A percentile compares a stretch with the other conserved stretches of the same genome.
Evolutionary conservation across 2,329 filamentous ascomycete genomes (phyloP).

Genomic region (Teratosphaeriaceae sp.): DNA sequence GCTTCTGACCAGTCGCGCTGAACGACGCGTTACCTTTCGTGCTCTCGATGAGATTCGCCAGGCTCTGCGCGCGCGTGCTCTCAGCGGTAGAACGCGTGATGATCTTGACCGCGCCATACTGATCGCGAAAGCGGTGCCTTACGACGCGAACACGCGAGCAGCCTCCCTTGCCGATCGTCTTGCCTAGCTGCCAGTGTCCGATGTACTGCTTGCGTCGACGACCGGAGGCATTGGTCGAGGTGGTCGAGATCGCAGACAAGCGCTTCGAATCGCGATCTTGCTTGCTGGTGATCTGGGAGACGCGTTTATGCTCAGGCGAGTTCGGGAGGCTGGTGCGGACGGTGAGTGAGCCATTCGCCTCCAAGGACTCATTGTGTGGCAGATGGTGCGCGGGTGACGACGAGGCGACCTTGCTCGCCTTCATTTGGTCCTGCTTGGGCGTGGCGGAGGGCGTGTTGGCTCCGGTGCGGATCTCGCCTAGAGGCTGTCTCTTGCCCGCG

Average conservation of each 20-base stretch:
- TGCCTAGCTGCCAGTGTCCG: conserved; percentile 89
- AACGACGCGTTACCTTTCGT: conserved; percentile 41
- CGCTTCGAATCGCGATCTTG: conserved; percentile 46
- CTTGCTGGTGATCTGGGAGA: conserved; percentile 44
- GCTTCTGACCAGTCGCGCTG: conserved; percentile 23
- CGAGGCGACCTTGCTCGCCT: conserved; percentile 14
- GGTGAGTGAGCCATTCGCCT: conserved; percentile 37
- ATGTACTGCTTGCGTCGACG: conserved; percentile 61
- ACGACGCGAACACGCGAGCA: conserved; percentile 84
- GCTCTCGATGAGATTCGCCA: conserved; percentile 73
- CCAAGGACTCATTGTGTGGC: conserved; percentile 41
- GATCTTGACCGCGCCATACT: conserved; percentile 90
- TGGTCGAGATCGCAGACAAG: conserved; percentile 48
- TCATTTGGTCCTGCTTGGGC: conserved; percentile 11
- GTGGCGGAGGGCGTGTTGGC: conserved; percentile 24
- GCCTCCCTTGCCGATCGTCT: conserved; percentile 80
- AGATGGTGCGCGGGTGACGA: conserved; percentile 15
- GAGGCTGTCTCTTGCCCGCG: conserved; percentile 21
- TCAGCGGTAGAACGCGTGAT: conserved; percentile 74
- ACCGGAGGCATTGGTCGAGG: conserved; percentile 47
- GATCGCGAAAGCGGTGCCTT: conserved; percentile 66
- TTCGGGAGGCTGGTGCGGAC: conserved; percentile 31
- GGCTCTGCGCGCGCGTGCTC: conserved; percentile 75
- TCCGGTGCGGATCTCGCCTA: conserved; percentile 23
- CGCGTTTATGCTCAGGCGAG: conserved; percentile 44